Evolutionary conservation across 164 flowering plant genomes (phyloP).

Genomic region (Echeveria elegans): DNA sequence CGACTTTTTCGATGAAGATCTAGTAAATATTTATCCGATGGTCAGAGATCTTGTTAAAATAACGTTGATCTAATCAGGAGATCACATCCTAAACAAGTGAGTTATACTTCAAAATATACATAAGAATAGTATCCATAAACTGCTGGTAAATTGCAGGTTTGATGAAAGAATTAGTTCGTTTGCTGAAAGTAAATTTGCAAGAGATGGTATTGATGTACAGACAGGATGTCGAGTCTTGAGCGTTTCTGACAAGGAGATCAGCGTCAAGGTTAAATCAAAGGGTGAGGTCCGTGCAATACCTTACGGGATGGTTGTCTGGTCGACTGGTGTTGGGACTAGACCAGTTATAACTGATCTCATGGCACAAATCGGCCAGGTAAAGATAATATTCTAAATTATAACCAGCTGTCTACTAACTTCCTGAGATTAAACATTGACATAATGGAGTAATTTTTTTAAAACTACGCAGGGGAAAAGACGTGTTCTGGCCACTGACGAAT

Average conservation of each 20-base stretch:
- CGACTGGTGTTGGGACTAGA: slow-evolving; percentile 82
- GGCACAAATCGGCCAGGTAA: slow-evolving; percentile 78
- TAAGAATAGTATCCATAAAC: not conserved
- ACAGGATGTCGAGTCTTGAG: slow-evolving; percentile 35
- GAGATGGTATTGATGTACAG: slow-evolving; percentile 39
- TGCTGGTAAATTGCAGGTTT: slow-evolving; percentile 21
- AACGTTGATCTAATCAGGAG: slow-evolving; percentile 43
- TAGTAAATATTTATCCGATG: slow-evolving; percentile 54
- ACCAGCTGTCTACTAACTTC: not conserved
- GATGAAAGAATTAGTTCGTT: slow-evolving; percentile 43
- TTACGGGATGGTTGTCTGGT: slow-evolving; percentile 89
- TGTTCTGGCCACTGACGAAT: slow-evolving; percentile 37
- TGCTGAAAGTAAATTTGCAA: slow-evolving; percentile 37
- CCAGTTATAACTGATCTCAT: slow-evolving; percentile 78
- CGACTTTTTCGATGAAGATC: slow-evolving; percentile 71
- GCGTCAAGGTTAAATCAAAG: slow-evolving; percentile 24
- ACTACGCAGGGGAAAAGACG: slow-evolving; percentile 25
- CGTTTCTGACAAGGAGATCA: slow-evolving; percentile 35
- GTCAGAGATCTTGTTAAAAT: slow-evolving; percentile 50
- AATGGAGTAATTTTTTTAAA: not conserved
- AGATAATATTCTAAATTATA: not conserved
- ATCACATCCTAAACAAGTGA: slow-evolving; percentile 46
- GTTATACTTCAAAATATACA: not conserved
- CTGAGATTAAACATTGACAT: not conserved
- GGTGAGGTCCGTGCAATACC: slow-evolving; percentile 37